phyloP scores from a whole-genome alignment of 805 yeast species.

The Kodamaea neixiangensis region DNA sequence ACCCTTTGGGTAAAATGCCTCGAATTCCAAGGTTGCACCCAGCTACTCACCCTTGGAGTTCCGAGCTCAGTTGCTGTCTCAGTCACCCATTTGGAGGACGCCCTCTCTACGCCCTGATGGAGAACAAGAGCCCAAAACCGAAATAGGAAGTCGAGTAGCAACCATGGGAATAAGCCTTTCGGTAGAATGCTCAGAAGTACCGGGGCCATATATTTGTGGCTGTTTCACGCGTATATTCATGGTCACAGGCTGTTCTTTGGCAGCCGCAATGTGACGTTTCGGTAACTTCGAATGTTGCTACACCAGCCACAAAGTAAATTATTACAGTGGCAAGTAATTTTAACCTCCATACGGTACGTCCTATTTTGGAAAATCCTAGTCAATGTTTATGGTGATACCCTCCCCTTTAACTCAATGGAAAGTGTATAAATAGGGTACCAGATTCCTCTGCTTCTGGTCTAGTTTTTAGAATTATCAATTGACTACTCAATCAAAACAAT shows the following conservation, averaged over 20 bases:
- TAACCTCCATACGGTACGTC: background rate
- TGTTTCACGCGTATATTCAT: background rate
- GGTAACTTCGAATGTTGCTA: constrained; percentile 2
- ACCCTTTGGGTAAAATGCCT: background rate
- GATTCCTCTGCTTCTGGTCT: background rate
- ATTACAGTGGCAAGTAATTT: background rate
- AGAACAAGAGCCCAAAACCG: background rate
- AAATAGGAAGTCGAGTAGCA: constrained; percentile 4
- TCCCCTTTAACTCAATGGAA: background rate
- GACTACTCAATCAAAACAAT: background rate
- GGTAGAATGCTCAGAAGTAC: background rate
- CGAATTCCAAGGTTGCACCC: background rate
- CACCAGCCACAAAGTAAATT: constrained; percentile 1
- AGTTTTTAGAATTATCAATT: constrained; percentile 36
- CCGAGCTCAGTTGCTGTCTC: background rate
- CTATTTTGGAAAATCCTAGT: background rate
- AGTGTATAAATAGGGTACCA: constrained; percentile 4
- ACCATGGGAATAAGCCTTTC: background rate
- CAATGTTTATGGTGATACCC: background rate
- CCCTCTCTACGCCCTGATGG: background rate
- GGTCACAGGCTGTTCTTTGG: constrained; percentile 1
- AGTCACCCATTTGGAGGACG: background rate
- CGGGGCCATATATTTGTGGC: background rate
- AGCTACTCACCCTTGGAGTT: background rate
- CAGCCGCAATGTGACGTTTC: background rate